Evolutionary conservation across 2,329 filamentous ascomycete species (phyloP).

Genomic region (Trichoderma citrinoviride): DNA sequence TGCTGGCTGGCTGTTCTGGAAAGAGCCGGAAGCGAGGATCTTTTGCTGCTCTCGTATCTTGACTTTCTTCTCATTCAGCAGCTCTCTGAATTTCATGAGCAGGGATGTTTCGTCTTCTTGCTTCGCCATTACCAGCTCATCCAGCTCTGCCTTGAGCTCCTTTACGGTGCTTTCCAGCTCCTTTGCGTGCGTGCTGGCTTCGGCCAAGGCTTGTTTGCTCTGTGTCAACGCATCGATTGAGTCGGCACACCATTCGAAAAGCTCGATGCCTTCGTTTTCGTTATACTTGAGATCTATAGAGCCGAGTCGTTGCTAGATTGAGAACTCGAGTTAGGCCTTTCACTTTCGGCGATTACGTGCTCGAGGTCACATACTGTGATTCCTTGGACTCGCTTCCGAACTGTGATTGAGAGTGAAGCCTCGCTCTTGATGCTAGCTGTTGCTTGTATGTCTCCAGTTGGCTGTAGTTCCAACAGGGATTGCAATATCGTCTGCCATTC

Average conservation of each 20-base stretch:
- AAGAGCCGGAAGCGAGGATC: conserved; percentile 48
- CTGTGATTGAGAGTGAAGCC: conserved; percentile 54
- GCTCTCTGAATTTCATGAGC: conserved; percentile 65
- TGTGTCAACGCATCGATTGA: conserved; percentile 50
- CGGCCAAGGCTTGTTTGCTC: conserved; percentile 44
- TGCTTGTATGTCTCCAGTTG: conserved; percentile 54
- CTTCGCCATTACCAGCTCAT: conserved; percentile 65
- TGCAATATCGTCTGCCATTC: conserved; percentile 66
- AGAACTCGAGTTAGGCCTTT: conserved; percentile 39
- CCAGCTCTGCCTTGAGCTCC: conserved; percentile 60
- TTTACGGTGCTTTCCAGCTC: conserved; percentile 55
- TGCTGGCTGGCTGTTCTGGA: conserved; percentile 22
- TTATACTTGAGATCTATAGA: conserved; percentile 56
- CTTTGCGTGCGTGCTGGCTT: conserved; percentile 41
- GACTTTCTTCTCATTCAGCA: conserved; percentile 76
- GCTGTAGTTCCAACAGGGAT: conserved; percentile 53
- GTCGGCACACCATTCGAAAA: conserved; percentile 68
- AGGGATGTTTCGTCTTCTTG: conserved; percentile 63
- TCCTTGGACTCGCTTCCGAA: conserved; percentile 64
- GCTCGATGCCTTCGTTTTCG: conserved; percentile 57
- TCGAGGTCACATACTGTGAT: conserved; percentile 57
- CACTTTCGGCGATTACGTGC: background rate
- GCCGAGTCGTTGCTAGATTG: conserved; percentile 73
- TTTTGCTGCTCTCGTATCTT: conserved; percentile 74
- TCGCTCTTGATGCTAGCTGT: conserved; percentile 57